Percentiles rank a stretch among this genome's conserved stretches.
These are phyloP conservation scores for Bipolaris cookei DNA, from an alignment of 2,329 filamentous ascomycete genomes.

Conservation along the genomic window DNA sequence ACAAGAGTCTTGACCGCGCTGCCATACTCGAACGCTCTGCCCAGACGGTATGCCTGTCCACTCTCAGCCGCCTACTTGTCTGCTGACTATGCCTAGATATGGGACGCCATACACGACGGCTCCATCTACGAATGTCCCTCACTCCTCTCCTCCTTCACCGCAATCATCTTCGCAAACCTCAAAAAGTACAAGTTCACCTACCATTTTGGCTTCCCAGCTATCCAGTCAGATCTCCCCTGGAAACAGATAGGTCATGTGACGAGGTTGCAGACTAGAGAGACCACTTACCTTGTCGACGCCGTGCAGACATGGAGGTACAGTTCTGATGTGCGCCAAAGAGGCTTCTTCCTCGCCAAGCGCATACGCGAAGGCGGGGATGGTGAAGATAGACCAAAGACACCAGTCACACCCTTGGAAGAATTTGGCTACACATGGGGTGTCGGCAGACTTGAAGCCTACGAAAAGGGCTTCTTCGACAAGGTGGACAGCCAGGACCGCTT, in stretches of 20 bases:
- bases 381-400: slow-evolving; percentile 52
- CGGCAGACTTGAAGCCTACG: slow-evolving; percentile 76
- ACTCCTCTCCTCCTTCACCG: slow-evolving; percentile 83
- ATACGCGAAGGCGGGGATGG: slow-evolving; percentile 51
- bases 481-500: slow-evolving; percentile 76
- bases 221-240: slow-evolving; percentile 90
- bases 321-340: slow-evolving; percentile 82
- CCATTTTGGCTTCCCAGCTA: slow-evolving; percentile 93
- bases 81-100: slow-evolving; percentile 66
- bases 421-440: slow-evolving; percentile 79
- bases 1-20: slow-evolving; percentile 80
- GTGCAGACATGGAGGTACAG: slow-evolving; percentile 88
- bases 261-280: slow-evolving; percentile 70
- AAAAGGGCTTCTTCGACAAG: slow-evolving; percentile 83
- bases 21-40: slow-evolving; percentile 80
- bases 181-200: slow-evolving; percentile 99
- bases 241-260: slow-evolving; percentile 53
- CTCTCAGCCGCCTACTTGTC: not conserved
- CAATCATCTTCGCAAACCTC: slow-evolving; percentile 91
- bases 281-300: slow-evolving; percentile 76
- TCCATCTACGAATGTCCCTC: slow-evolving; percentile 96
- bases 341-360: slow-evolving; percentile 94
- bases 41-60: slow-evolving; percentile 66
- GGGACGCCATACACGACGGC: slow-evolving; percentile 96
- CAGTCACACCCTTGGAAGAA: slow-evolving; percentile 60